Evolutionary conservation across 2,329 filamentous ascomycete genomes (phyloP).

Genomic region (Aureobasidium sp.): DNA sequence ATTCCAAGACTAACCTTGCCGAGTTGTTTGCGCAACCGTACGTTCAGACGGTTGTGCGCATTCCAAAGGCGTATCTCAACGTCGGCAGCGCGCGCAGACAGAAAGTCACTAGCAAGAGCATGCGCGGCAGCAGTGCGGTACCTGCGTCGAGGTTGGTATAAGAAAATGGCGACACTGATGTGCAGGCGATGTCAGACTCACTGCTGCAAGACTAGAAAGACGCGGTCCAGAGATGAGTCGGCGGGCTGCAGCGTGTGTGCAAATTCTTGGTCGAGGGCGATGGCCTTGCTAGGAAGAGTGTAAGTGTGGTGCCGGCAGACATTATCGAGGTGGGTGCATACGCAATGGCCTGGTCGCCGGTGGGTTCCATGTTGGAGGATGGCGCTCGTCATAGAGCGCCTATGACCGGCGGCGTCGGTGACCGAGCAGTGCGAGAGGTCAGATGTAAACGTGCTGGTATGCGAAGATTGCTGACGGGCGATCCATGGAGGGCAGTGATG

Average conservation of each 20-base stretch:
- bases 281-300: slow-evolving; percentile 29
- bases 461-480: slow-evolving; percentile 39
- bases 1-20: slow-evolving; percentile 34
- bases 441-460: slow-evolving; percentile 46
- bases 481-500: slow-evolving; percentile 42
- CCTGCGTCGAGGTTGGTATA: slow-evolving; percentile 25
- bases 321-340: neutral
- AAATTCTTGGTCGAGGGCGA: slow-evolving; percentile 43
- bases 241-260: slow-evolving; percentile 40
- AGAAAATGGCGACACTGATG: neutral
- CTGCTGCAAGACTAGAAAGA: slow-evolving; percentile 31
- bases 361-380: slow-evolving; percentile 9
- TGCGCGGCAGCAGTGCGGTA: slow-evolving; percentile 65
- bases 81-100: slow-evolving; percentile 53
- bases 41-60: slow-evolving; percentile 68
- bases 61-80: slow-evolving; percentile 71
- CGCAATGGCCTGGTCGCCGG: slow-evolving; percentile 5
- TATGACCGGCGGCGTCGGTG: slow-evolving; percentile 7
- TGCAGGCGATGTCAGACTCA: neutral
- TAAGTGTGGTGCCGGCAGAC: neutral
- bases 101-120: slow-evolving; percentile 64
- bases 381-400: slow-evolving; percentile 16
- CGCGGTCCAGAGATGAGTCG: slow-evolving; percentile 42
- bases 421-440: slow-evolving; percentile 40
- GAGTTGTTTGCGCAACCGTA: slow-evolving; percentile 64